Evolutionary conservation across 2,329 filamentous ascomycete species (phyloP).

Genomic region (Beauveria brongniartii): DNA sequence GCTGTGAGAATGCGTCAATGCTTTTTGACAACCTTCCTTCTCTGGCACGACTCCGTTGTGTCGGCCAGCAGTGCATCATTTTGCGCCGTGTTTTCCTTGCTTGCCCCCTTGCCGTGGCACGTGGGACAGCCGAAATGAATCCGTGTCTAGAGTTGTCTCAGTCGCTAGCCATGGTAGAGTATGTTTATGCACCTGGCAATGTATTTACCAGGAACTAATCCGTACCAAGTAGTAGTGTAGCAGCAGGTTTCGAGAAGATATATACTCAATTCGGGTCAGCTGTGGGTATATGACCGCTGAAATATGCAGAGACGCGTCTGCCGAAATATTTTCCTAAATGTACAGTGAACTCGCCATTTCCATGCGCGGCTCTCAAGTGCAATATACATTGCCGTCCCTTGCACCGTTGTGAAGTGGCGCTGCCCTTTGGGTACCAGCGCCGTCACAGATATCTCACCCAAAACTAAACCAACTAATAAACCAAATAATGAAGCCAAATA

Average conservation of each 20-base stretch:
- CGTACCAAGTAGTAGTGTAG: neutral
- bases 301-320: neutral
- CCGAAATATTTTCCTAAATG: conserved; percentile 5
- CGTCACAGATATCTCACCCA: neutral
- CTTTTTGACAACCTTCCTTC: neutral
- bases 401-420: neutral
- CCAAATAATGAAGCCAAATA: neutral
- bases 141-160: neutral
- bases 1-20: neutral
- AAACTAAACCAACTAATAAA: neutral
- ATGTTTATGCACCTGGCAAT: neutral
- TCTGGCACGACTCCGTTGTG: neutral
- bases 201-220: too few relatives aligned
- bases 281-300: conserved; percentile 10
- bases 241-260: neutral
- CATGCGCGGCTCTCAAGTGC: neutral
- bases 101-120: neutral
- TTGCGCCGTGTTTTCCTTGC: neutral
- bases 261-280: conserved; percentile 4
- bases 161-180: neutral
- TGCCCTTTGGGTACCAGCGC: conserved; percentile 12
- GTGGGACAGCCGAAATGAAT: conserved; percentile 4
- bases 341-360: conserved; percentile 2
- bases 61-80: neutral
- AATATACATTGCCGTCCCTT: conserved; percentile 1